Percentiles rank a stretch among this genome's conserved stretches.
Conservation (phyloP, 129 eudicot genomes). For the Daucus carota region DNA sequence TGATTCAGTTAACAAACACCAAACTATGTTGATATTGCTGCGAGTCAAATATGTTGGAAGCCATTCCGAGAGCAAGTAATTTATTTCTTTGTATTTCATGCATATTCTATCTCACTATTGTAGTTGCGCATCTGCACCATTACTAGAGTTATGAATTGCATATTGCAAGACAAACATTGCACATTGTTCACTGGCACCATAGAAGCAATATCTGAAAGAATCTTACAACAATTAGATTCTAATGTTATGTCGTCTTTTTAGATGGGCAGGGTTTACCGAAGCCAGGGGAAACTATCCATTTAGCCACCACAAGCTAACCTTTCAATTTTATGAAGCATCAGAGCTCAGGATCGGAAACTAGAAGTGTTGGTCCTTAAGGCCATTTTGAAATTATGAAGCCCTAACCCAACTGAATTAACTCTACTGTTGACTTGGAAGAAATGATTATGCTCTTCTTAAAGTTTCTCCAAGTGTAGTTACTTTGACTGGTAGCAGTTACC, state of each 20-base stretch:
- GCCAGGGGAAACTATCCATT: no score
- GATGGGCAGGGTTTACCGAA: no score
- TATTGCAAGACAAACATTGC: no score
- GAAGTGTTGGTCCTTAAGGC: conserved; percentile 97
- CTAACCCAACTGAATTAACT: conserved; percentile 80
- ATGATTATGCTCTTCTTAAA: conserved; percentile 54
- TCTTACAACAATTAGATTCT: no score
- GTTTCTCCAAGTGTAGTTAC: conserved; percentile 70
- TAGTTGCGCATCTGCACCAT: not conserved
- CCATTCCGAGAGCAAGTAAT: no score
- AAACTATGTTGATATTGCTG: conserved; percentile 75
- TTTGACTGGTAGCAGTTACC: conserved; percentile 89
- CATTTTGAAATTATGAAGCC: conserved; percentile 87
- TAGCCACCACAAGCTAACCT: no score
- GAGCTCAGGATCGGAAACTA: conserved; percentile 91
- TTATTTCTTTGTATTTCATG: no score
- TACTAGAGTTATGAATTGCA: not conserved
- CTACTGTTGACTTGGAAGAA: conserved; percentile 57
- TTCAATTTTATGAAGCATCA: conserved; percentile 87
- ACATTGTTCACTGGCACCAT: not conserved
- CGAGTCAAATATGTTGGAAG: conserved; percentile 71
- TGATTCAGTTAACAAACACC: conserved; percentile 94
- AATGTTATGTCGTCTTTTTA: no score
- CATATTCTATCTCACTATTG: not conserved
- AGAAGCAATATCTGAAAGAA: not conserved